Evolutionary conservation across 257 asterid genomes (phyloP).

Genomic region (Knoxia roxburghii): DNA sequence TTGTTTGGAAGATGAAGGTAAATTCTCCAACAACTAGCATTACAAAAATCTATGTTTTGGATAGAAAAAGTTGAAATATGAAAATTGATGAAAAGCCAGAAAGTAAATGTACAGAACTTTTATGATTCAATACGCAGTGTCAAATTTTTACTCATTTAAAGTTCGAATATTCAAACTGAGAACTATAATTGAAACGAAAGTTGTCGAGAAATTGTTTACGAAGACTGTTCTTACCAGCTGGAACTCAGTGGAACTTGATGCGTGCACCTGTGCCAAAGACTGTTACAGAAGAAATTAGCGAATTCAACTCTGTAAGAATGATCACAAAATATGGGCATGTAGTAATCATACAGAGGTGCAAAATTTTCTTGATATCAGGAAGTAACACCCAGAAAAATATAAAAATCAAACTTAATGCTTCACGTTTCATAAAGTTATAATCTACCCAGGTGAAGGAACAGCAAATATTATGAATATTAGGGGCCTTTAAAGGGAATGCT

Average conservation of each 20-base stretch:
- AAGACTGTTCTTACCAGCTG: constrained; percentile 58
- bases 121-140: not conserved
- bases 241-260: constrained; percentile 61
- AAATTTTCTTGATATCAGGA: not conserved
- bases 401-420: not conserved
- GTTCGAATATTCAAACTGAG: not conserved
- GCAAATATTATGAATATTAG: not conserved
- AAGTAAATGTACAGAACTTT: not conserved
- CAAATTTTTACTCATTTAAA: not conserved
- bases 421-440: not conserved
- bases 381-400: not conserved
- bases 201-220: not conserved
- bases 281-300: constrained; percentile 29
- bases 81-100: not conserved
- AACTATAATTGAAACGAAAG: not conserved
- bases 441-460: not conserved
- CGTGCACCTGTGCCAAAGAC: constrained; percentile 79
- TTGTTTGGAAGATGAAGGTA: not conserved
- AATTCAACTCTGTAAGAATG: not conserved
- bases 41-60: not conserved
- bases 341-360: not conserved
- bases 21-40: not conserved
- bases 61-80: not conserved
- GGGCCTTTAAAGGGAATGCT: not conserved
- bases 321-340: not conserved